Conservation (phyloP, 495 filamentous ascomycete genomes). For the Elasticomyces elasticus region DNA sequence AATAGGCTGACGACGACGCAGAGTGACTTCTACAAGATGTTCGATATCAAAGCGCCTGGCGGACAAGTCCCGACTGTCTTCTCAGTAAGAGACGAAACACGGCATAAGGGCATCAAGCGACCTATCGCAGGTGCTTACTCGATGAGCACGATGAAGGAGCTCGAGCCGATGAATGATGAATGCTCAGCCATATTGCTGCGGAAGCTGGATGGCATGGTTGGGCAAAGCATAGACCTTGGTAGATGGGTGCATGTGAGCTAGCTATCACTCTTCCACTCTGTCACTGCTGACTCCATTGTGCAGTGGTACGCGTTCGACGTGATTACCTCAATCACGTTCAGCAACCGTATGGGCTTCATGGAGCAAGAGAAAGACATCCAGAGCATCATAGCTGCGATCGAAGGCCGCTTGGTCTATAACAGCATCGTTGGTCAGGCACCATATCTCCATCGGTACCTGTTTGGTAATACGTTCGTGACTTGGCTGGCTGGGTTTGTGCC, state of each 20-base stretch:
- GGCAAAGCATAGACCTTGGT: constrained; percentile 26
- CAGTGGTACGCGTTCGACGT: constrained; percentile 34
- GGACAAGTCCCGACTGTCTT: constrained; percentile 11
- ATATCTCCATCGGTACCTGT: constrained; percentile 14
- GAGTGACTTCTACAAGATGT: constrained; percentile 38
- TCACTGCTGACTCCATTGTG: too few species aligned
- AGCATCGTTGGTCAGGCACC: constrained; percentile 17
- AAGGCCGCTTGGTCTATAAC: constrained; percentile 16
- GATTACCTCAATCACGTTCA: constrained; percentile 34
- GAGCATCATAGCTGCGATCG: constrained; percentile 29
- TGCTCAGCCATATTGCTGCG: constrained; percentile 26
- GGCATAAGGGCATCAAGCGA: constrained; percentile 34
- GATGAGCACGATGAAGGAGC: constrained; percentile 31
- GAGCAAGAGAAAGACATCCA: constrained; percentile 32
- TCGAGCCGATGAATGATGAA: constrained; percentile 31
- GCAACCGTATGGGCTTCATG: constrained; percentile 32
- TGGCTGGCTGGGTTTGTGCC: constrained; percentile 11
- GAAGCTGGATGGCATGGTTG: constrained; percentile 31
- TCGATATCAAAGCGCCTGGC: constrained; percentile 13
- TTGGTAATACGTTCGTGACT: constrained; percentile 26
- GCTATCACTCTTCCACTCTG: background rate
- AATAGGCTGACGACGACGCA: constrained; percentile 6
- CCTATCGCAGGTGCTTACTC: constrained; percentile 36
- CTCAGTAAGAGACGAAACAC: constrained; percentile 31
- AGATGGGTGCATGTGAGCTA: constrained; percentile 32